Conservation (phyloP, 2,329 filamentous ascomycete species). For the Botryotinia narcissicola region DNA sequence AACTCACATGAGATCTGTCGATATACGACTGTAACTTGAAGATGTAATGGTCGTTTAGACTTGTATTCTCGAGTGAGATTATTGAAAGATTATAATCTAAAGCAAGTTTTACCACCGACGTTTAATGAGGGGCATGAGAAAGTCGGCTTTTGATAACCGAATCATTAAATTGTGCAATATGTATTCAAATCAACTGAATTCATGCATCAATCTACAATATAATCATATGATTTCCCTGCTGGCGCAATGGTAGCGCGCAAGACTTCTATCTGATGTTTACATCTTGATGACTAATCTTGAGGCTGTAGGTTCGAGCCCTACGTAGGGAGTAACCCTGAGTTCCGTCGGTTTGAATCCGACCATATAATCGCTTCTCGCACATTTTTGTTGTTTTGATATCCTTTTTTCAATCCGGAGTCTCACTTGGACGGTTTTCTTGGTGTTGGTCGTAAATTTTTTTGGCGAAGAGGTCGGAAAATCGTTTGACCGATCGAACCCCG, state of each 20-base stretch:
- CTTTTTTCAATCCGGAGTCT: neutral
- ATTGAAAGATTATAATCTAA: neutral
- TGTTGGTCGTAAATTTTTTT: neutral
- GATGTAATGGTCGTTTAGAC: neutral
- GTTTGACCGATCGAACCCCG: neutral
- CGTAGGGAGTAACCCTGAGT: constrained; percentile 12
- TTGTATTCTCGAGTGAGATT: neutral
- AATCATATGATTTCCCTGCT: constrained; percentile 6
- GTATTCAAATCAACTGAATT: fast-evolving
- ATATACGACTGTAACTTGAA: neutral
- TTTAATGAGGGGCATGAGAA: no score
- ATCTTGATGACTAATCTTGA: neutral
- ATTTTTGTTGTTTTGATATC: neutral
- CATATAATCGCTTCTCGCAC: no score
- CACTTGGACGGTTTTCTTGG: neutral
- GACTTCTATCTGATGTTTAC: neutral
- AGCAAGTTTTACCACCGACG: neutral
- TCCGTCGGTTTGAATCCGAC: neutral
- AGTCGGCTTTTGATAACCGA: no score
- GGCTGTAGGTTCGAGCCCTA: constrained; percentile 7
- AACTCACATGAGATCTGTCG: no score
- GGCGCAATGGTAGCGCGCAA: constrained; percentile 18
- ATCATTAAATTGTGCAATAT: fast-evolving
- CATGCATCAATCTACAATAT: neutral
- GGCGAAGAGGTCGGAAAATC: neutral